A percentile compares a stretch with the other conserved stretches of the same genome.
Conservation (phyloP, 805 yeast genomes). For the Saccharomycopsis sp. region DNA sequence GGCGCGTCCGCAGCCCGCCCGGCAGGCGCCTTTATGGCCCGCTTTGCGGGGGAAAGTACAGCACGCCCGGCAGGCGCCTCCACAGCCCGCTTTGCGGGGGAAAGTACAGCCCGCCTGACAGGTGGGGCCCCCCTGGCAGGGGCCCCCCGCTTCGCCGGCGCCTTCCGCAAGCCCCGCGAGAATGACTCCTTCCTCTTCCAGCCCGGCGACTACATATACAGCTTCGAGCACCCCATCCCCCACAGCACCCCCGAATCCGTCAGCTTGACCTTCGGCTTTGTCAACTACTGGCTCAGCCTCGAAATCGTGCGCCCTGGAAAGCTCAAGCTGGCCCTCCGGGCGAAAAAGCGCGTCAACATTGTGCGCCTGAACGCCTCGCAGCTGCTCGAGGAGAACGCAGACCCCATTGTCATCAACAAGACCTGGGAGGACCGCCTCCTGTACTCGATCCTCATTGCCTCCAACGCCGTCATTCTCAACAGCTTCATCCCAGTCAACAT, state of each 20-base stretch:
- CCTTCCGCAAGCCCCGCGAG: too few relatives aligned
- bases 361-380: slow-evolving; percentile 73
- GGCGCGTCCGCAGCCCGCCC: too few relatives aligned
- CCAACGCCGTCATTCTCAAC: slow-evolving; percentile 81
- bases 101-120: too few relatives aligned
- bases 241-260: slow-evolving; percentile 78
- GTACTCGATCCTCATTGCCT: slow-evolving; percentile 86
- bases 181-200: slow-evolving; percentile 52
- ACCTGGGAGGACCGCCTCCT: slow-evolving; percentile 92
- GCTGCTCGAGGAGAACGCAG: slow-evolving; percentile 72
- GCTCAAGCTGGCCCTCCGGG: slow-evolving; percentile 69
- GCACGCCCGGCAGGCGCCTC: slow-evolving; percentile 15
- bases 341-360: slow-evolving; percentile 55
- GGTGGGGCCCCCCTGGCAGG: too few relatives aligned
- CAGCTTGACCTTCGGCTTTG: slow-evolving; percentile 74
- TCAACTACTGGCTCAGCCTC: slow-evolving; percentile 63
- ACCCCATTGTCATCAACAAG: slow-evolving; percentile 83
- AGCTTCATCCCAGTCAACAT: slow-evolving; percentile 80
- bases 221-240: slow-evolving; percentile 84
- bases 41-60: not conserved
- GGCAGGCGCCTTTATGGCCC: too few relatives aligned
- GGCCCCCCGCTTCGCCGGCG: too few relatives aligned
- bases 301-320: slow-evolving; percentile 72
- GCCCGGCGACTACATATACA: slow-evolving; percentile 89
- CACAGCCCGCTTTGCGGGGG: slow-evolving; percentile 24